A percentile compares a stretch with the other conserved stretches of the same genome.
Evolutionary conservation across 495 filamentous ascomycete species (phyloP).

Genomic region (Lasiosphaeria hispida): DNA sequence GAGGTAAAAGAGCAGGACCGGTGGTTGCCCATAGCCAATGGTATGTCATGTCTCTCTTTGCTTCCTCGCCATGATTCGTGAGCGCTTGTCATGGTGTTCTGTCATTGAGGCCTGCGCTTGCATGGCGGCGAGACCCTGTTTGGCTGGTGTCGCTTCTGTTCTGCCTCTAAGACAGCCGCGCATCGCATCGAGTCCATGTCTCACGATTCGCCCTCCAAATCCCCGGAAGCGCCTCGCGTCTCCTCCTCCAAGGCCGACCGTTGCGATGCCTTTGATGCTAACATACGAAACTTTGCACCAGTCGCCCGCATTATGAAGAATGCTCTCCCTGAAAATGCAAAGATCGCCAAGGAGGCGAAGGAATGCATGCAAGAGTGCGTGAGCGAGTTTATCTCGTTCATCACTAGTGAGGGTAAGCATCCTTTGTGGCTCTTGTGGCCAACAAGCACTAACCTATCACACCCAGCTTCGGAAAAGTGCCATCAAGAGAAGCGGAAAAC

Average conservation of each 20-base stretch:
- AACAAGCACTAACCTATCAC: constrained; percentile 33
- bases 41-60: constrained; percentile 51
- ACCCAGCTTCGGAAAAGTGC: constrained; percentile 91
- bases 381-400: constrained; percentile 99
- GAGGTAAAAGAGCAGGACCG: constrained; percentile 99
- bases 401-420: constrained; percentile 89
- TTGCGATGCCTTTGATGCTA: constrained; percentile 68
- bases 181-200: constrained; percentile 46
- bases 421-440: constrained; percentile 9
- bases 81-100: constrained; percentile 31
- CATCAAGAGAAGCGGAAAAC: constrained; percentile 99
- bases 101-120: constrained; percentile 35
- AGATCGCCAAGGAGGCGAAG: constrained; percentile 98
- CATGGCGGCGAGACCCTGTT: constrained; percentile 33
- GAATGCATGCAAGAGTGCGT: constrained; percentile 99
- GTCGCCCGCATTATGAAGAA: constrained; percentile 99
- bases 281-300: constrained; percentile 84
- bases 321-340: constrained; percentile 94
- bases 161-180: constrained; percentile 47
- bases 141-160: constrained; percentile 44
- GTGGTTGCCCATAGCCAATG: constrained; percentile 99
- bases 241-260: constrained; percentile 45
- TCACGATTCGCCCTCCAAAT: constrained; percentile 50
- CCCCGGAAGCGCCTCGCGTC: constrained; percentile 42
- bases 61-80: constrained; percentile 51